Base-by-base conservation (phyloP, 345 rosid genomes). In the Pugionium cornutum region DNA sequence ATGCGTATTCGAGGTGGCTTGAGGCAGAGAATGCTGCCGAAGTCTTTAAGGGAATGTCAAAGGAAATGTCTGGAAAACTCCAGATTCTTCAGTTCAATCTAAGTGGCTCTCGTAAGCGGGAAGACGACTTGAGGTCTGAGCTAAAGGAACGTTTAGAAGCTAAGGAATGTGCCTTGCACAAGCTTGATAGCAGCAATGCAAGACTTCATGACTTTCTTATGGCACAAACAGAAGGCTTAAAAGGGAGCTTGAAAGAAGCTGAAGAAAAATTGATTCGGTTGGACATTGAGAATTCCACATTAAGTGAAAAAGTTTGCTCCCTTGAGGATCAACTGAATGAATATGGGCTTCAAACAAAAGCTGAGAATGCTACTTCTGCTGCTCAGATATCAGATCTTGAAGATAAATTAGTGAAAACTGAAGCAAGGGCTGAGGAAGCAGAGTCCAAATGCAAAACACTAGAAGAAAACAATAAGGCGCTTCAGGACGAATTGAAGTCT, bases 1-100 rank as follows among this genome's bases (percentile, higher is more conserved):
- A 85, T 69, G 61, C 75, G 47, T 82, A 73, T 67, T 82, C 78
- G 62, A 81, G 78, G 73, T 76, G 81, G 60, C 89, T 86, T 67
- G 87, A 80, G 76, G 84, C 92, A 44, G 92, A 88, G 60, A 88
- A 85, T 73, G 81, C 86, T 48, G 75, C 88, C 31, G 95, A 83
- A 77, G 78, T 83, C 72, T 78, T 88, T 39, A 81, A 69, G 74
- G 92, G 90, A 64, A 82, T 70, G 33, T 81, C 95, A 39, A 85
- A 83, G 76, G 96, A 90, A 44, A 72, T 94, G 72, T 74, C 87
- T 7, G 81, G 85, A 33, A 82, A 76, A 62, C 76, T 85, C 30
- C 96, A 94, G 62, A 53, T 85, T 55, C 60, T 79, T 65, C 95
- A 79, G 79, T 86, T 90, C 58, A 86, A 76, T 67, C 39, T 84